These are phyloP conservation scores for Sonneratia caseolaris DNA, from an alignment of 345 rosid genomes.

Conservation along the genomic window DNA sequence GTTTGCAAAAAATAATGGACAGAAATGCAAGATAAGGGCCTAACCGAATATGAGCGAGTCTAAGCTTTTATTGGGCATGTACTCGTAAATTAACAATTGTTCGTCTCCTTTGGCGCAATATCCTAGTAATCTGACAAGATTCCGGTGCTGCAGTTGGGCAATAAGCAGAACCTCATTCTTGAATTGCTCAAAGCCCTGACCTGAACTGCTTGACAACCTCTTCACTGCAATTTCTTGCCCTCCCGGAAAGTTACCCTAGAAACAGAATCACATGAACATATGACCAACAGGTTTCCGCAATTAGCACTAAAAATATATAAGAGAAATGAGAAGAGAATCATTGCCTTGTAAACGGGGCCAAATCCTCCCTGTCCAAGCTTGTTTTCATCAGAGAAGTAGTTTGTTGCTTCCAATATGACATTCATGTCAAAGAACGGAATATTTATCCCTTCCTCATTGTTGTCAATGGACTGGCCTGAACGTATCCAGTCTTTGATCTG, in stretches of 20 bases:
- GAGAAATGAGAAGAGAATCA: neutral
- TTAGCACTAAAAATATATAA: neutral
- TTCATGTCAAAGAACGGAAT: conserved; percentile 32
- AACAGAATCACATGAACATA: neutral
- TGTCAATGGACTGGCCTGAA: conserved; percentile 12
- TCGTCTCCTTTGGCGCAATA: conserved; percentile 36
- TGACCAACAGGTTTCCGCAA: neutral
- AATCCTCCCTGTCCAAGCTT: conserved; percentile 50
- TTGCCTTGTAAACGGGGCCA: conserved; percentile 54
- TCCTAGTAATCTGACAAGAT: conserved; percentile 45
- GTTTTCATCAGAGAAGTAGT: conserved; percentile 35
- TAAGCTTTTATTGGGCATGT: conserved; percentile 51
- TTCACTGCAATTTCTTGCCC: conserved; percentile 52
- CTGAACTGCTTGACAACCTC: conserved; percentile 44
- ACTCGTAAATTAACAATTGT: conserved; percentile 42
- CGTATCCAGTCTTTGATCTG: conserved; percentile 20
- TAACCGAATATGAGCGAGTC: conserved; percentile 49
- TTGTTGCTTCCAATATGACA: conserved; percentile 33
- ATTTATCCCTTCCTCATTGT: conserved; percentile 29
- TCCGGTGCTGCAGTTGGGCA: conserved; percentile 47
- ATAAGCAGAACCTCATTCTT: conserved; percentile 45
- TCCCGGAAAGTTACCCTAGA: conserved; percentile 34
- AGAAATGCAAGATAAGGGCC: neutral
- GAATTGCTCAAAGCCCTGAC: conserved; percentile 50
- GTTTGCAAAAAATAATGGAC: neutral